Percentiles rank a stretch among this genome's conserved stretches.
These are phyloP conservation scores for Arthroderma sp. DNA, from an alignment of 2,329 filamentous ascomycete species.

Conservation along the genomic window DNA sequence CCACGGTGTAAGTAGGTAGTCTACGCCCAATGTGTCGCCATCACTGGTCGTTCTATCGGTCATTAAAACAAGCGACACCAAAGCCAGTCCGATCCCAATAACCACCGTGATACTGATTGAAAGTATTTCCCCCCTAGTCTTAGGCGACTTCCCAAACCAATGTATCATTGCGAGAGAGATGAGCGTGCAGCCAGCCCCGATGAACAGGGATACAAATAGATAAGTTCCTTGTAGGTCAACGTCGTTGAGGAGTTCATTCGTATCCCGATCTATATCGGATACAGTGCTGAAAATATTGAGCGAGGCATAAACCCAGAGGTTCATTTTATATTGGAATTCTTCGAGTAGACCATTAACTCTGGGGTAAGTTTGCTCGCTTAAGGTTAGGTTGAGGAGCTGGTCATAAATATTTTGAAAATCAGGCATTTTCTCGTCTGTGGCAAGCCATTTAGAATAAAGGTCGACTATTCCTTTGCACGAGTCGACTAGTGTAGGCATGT, in stretches of 20 bases:
- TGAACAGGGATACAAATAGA: constrained; percentile 24
- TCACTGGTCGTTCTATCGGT: not conserved
- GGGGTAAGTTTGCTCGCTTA: constrained; percentile 9
- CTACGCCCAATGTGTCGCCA: not conserved
- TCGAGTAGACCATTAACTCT: not conserved
- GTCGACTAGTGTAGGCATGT: too few relatives aligned
- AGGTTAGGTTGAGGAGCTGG: not conserved
- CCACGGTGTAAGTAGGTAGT: not conserved
- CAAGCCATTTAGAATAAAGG: too few relatives aligned
- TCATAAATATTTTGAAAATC: constrained; percentile 7
- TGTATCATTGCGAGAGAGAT: constrained; percentile 20
- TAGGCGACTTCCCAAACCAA: constrained; percentile 14
- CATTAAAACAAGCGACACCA: constrained; percentile 5
- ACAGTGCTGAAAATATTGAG: not conserved
- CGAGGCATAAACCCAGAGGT: too few relatives aligned
- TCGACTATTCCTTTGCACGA: too few relatives aligned
- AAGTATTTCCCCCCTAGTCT: constrained; percentile 11
- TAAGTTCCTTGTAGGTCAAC: not conserved
- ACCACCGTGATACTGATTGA: constrained; percentile 6
- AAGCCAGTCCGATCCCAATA: constrained; percentile 6
- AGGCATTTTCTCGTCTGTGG: constrained; percentile 1
- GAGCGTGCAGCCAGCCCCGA: constrained; percentile 24
- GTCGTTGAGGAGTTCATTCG: constrained; percentile 22
- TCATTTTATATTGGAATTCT: too few relatives aligned
- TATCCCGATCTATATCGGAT: constrained; percentile 8